Base-by-base conservation (phyloP, 257 asterid species). In the Ophiorrhiza pumila region DNA sequence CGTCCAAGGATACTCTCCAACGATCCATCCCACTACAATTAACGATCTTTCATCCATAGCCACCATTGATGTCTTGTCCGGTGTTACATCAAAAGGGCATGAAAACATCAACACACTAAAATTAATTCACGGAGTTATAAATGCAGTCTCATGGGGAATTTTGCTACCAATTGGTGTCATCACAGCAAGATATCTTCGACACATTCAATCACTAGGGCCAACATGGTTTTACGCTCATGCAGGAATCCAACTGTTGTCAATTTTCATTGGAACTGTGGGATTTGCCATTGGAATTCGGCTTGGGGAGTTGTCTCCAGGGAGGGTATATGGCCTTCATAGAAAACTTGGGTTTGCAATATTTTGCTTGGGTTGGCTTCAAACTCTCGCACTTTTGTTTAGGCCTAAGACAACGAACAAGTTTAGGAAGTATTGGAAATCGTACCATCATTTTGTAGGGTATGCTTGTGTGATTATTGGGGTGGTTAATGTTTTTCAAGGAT, bases 1-100 rank as follows among this genome's bases (percentile, higher is more conserved):
- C 72, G 98, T 92, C 14, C 98, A 90, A 72, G 98, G 98, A 15
- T 90, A 92, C 88, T 92, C 97, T 50, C 97, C 98, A 0, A 84
- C 97, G 0, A 89, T 93, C 57, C 98, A 93, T 46, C 90, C 86
- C 15, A 90, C 96, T 0, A 69, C 83, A 7, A 20, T 74, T 7
- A 79, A 82, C 71, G 98, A 93, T 46, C 96, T 93, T 42, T 74
- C 96, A 22, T 93, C 98, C 5, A 42, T 66, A 34, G 71, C 89
- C 56, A 93, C 97, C 9, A 45, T 93, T 55, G 91, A 93, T 45
- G 75, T 93, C 77, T 49, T 86, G 7, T 86, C 97, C 0, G 98
- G 91, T 0, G 67, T 82, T 15, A 59, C 89, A 1, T 69, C 89
- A 4, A 80, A 73, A 15, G 22, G 80, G 1, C 77, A 65, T 65